These are phyloP conservation scores for Diaporthe sp. DNA, from an alignment of 2,329 filamentous ascomycete species.

Conservation along the genomic window DNA sequence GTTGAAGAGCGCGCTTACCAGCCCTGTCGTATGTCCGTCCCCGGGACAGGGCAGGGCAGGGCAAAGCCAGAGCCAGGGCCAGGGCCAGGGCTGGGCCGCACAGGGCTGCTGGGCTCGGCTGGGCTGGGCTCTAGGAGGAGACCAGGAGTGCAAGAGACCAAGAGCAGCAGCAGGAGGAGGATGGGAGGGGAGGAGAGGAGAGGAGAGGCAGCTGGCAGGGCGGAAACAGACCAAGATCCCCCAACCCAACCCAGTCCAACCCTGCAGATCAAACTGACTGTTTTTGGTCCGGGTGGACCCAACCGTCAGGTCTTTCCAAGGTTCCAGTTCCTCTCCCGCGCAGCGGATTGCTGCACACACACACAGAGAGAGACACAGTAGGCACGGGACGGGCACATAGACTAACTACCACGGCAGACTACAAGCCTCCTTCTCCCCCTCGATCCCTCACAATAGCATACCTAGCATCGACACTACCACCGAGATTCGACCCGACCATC, in stretches of 20 bases:
- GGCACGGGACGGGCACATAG: neutral
- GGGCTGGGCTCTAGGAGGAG: neutral
- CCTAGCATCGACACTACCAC: slow-evolving; percentile 20
- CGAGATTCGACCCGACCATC: slow-evolving; percentile 28
- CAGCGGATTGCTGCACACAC: neutral
- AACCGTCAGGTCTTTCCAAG: slow-evolving; percentile 24
- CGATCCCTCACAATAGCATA: slow-evolving; percentile 31
- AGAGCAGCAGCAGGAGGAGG: neutral
- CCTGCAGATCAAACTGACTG: slow-evolving; percentile 34
- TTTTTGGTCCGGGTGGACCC: slow-evolving; percentile 31
- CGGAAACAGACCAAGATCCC: slow-evolving; percentile 28
- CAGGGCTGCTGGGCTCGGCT: neutral
- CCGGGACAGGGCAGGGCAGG: neutral
- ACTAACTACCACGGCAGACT: neutral
- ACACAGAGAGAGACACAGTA: neutral
- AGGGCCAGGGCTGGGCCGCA: neutral
- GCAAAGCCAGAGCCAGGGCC: neutral
- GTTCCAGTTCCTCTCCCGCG: slow-evolving; percentile 17
- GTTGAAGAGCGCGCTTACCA: slow-evolving; percentile 24
- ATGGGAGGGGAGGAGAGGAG: neutral
- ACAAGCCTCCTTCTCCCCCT: slow-evolving; percentile 12
- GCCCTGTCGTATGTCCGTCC: slow-evolving; percentile 5
- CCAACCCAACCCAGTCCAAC: slow-evolving; percentile 27
- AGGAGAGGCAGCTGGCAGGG: slow-evolving; percentile 14
- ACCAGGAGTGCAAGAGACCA: neutral